Percentiles rank a stretch among this genome's conserved stretches.
phyloP scores from a whole-genome alignment of 1,139 yeast species.

The Lizanozyma gosingica region DNA sequence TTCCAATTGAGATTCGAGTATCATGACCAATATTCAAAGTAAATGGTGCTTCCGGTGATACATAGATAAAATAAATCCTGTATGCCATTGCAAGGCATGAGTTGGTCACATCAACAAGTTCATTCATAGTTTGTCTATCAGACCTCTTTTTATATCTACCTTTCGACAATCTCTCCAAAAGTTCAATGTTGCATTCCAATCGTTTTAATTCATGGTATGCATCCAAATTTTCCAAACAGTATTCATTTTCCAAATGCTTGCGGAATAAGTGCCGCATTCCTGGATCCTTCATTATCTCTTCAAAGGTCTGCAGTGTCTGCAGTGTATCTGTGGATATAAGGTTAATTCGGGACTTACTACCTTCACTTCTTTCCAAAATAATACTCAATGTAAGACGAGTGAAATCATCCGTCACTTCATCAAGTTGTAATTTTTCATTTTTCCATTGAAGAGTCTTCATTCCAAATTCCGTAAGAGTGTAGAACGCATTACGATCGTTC shows the following conservation, averaged over 20 bases:
- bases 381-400: background rate
- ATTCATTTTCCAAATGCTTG: constrained; percentile 51
- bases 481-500: constrained; percentile 14
- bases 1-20: constrained; percentile 41
- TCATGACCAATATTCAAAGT: constrained; percentile 63
- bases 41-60: constrained; percentile 63
- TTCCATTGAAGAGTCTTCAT: constrained; percentile 16
- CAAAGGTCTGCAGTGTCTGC: constrained; percentile 19
- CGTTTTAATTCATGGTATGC: constrained; percentile 54
- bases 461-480: constrained; percentile 14
- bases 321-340: background rate
- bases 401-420: background rate
- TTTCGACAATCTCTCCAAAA: constrained; percentile 21
- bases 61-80: constrained; percentile 56
- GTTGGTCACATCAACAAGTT: constrained; percentile 35
- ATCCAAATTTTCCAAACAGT: constrained; percentile 69
- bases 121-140: constrained; percentile 9
- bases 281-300: constrained; percentile 59
- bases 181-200: constrained; percentile 9
- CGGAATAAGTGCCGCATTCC: constrained; percentile 66
- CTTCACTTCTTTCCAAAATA: background rate
- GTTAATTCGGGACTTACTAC: background rate
- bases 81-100: constrained; percentile 51
- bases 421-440: background rate
- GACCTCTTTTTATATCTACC: constrained; percentile 6